Conservation (phyloP, 1,284 basidiomycete genomes). For the Thecaphora thlaspeos region DNA sequence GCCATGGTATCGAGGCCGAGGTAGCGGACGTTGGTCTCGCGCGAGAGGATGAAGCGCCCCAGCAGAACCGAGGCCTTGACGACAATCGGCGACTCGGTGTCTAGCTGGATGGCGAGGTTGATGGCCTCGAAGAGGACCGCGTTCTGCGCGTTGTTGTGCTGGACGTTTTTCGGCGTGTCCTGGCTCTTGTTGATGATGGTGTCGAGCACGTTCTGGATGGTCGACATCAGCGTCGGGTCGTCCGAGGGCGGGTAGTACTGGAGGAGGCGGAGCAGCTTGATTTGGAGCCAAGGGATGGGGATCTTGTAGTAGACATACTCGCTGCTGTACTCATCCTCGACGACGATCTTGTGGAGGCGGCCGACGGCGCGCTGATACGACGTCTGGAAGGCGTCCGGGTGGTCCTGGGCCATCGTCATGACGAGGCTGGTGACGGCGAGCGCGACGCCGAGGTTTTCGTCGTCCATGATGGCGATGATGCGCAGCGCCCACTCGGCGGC, state of each 20-base stretch:
- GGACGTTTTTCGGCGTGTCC: slow-evolving; percentile 88
- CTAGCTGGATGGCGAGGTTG: slow-evolving; percentile 91
- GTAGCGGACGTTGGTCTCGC: slow-evolving; percentile 98
- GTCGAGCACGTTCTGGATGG: slow-evolving; percentile 80
- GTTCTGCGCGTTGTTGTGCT: slow-evolving; percentile 98
- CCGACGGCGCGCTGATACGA: slow-evolving; percentile 94
- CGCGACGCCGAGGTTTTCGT: slow-evolving; percentile 84
- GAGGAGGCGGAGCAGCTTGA: slow-evolving; percentile 86
- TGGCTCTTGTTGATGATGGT: slow-evolving; percentile 91
- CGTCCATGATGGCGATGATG: slow-evolving; percentile 91
- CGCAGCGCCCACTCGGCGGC: slow-evolving; percentile 92
- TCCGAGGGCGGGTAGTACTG: slow-evolving; percentile 95
- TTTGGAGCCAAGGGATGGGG: slow-evolving; percentile 95
- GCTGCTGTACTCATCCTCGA: slow-evolving; percentile 79
- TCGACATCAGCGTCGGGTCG: slow-evolving; percentile 74
- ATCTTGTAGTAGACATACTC: slow-evolving; percentile 97
- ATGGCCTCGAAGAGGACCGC: slow-evolving; percentile 98
- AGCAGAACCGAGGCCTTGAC: slow-evolving; percentile 85
- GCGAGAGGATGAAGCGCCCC: slow-evolving; percentile 91
- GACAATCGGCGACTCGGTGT: slow-evolving; percentile 85
- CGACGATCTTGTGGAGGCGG: slow-evolving; percentile 78
- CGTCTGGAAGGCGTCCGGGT: slow-evolving; percentile 81
- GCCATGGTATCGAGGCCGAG: slow-evolving; percentile 98
- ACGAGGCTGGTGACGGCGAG: slow-evolving; percentile 89
- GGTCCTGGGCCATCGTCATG: slow-evolving; percentile 91